Percentiles rank a stretch among this genome's conserved stretches.
These are phyloP conservation scores for Leptomonas pyrrhocoris DNA, from an alignment of 208 protist genomes.

Conservation along the genomic window DNA sequence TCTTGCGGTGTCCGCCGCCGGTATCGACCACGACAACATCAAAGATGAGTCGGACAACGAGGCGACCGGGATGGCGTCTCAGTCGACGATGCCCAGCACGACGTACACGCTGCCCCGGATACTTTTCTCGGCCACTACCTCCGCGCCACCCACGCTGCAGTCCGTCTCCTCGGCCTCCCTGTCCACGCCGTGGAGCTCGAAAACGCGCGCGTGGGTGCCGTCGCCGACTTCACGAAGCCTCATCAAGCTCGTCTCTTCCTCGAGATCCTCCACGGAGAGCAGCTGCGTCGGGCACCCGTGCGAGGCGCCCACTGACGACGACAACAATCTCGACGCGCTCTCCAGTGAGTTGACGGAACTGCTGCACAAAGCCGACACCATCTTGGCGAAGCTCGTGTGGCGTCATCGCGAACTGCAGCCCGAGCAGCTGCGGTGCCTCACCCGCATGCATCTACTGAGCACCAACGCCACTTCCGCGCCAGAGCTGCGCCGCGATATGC, in stretches of 20 bases:
- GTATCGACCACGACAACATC: slow-evolving; percentile 2
- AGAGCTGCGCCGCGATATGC: slow-evolving; percentile 1
- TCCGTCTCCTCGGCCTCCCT: too few species aligned
- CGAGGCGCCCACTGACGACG: not conserved
- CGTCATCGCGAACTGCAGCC: not conserved
- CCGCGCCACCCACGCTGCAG: too few species aligned
- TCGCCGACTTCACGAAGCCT: too few species aligned
- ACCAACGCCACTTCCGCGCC: not conserved
- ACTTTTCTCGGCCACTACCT: too few species aligned
- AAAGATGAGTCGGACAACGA: not conserved
- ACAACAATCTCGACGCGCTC: not conserved
- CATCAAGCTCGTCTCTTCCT: too few species aligned
- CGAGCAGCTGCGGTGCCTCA: slow-evolving; percentile 8
- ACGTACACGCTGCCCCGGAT: too few species aligned
- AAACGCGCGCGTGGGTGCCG: too few species aligned
- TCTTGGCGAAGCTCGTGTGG: not conserved
- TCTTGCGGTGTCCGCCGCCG: slow-evolving; percentile 2
- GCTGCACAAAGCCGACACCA: not conserved
- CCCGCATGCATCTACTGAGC: not conserved
- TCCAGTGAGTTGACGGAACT: slow-evolving; percentile 2
- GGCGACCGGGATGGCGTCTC: too few species aligned
- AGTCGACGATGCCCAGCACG: too few species aligned
- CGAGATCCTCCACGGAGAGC: too few species aligned
- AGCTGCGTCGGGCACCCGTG: not conserved
- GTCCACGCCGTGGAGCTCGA: too few species aligned